phyloP scores from a whole-genome alignment of 1,284 basidiomycete genomes.

The Stygiomarasmius scandens region DNA sequence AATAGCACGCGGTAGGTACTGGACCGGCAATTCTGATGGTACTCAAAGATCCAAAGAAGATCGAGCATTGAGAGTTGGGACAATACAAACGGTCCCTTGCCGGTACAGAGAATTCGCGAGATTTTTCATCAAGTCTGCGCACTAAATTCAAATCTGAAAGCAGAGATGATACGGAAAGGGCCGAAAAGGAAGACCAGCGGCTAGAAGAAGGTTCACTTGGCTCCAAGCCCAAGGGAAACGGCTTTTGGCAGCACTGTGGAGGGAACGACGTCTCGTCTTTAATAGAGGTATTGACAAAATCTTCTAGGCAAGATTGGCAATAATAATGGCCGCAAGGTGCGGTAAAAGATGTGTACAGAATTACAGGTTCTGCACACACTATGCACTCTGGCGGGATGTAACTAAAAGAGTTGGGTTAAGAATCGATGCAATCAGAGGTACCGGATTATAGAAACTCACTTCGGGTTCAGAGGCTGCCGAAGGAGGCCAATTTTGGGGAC shows the following conservation, averaged over 20 bases:
- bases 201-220: too few relatives aligned
- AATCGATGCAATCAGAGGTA: neutral
- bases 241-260: conserved; percentile 39
- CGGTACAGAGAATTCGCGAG: conserved; percentile 37
- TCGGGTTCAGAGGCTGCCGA: neutral
- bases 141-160: conserved; percentile 18
- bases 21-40: conserved; percentile 24
- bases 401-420: too few relatives aligned
- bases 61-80: conserved; percentile 36
- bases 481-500: too few relatives aligned
- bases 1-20: conserved; percentile 22
- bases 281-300: conserved; percentile 38
- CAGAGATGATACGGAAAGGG: too few relatives aligned
- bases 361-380: conserved; percentile 3
- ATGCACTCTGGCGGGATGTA: neutral
- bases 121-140: conserved; percentile 31
- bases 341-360: neutral
- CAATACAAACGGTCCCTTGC: conserved; percentile 41
- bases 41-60: conserved; percentile 40
- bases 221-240: neutral
- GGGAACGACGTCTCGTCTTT: conserved; percentile 47
- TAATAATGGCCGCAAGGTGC: conserved; percentile 25
- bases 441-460: neutral
- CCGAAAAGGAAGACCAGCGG: too few relatives aligned
- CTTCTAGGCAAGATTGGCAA: conserved; percentile 38